Base-by-base conservation (phyloP, 306 rosid species). In the Cucurbita moschata region DNA sequence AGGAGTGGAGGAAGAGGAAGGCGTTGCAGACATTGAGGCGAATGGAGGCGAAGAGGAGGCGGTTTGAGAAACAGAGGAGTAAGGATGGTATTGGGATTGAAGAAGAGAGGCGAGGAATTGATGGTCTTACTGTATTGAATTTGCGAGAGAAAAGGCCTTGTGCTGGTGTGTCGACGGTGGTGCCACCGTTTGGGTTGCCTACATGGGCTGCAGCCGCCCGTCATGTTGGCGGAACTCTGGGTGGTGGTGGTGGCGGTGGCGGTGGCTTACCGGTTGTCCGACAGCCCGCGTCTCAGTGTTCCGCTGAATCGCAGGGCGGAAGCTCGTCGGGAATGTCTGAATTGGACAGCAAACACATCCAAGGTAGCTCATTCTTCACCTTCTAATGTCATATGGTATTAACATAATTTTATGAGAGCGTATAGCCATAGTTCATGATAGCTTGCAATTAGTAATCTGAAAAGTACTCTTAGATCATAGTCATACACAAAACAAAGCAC, bases 1-100 rank as follows among this genome's bases (percentile, higher is more conserved):
- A 87, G 77, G 89, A 86, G 85, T 95, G 97, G 99, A 75, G 97
- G 87, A 88, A 92, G 91, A 68, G 97, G 88, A 95, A 95, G 88
- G 96, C 91, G 73, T 35, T 95, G 74, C 99, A 95, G 83, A 88
- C 89, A 2, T 80, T 88, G 82, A 85, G 99, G 58, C 75, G 99
- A 68, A 60, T 95, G 96, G 99, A 77, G 82, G 99, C 97, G 0
- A 95, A 91, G 81, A 81, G 97, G 47, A 67, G 99, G 73, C 72
- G 99, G 74, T 89, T 87, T 7, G 96, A 88, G 93, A 95, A 91
- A 87, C 97, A 89, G 79, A 85, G 90, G 76, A 87, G 16, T 50
- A 92, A 86, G 77, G 87, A 76, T 37, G 92, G 86, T n/a, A 23
- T 15, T 38, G 73, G 71, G 14, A 63, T 26, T 14, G 96, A 82